phyloP scores from a whole-genome alignment of 2,329 filamentous ascomycete species.

The Epicoccum nigrum region DNA sequence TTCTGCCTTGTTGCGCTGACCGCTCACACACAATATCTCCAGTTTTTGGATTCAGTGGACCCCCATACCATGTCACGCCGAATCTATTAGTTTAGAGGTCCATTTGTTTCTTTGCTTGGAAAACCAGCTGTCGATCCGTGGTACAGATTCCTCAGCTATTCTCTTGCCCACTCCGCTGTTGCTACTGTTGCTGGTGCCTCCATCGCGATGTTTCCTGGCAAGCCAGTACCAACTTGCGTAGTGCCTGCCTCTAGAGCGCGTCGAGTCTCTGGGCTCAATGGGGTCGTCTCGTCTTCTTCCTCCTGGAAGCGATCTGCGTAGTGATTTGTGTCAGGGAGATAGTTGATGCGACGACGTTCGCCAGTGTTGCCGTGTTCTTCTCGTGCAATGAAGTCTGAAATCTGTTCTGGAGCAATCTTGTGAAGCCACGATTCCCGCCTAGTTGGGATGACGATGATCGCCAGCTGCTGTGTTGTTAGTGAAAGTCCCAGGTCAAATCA shows the following conservation, averaged over 20 bases:
- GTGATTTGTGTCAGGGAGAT: constrained; percentile 33
- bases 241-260: constrained; percentile 31
- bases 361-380: constrained; percentile 32
- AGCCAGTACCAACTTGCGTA: constrained; percentile 23
- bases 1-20: too few species aligned
- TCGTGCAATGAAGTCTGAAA: constrained; percentile 41
- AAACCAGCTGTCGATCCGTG: too few species aligned
- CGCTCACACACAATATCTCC: too few species aligned
- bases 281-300: constrained; percentile 18
- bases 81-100: too few species aligned
- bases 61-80: too few species aligned
- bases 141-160: too few species aligned
- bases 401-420: constrained; percentile 36
- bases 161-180: constrained; percentile 34
- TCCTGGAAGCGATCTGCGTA: constrained; percentile 43
- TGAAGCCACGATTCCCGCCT: constrained; percentile 42
- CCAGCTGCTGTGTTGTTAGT: constrained; percentile 26
- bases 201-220: constrained; percentile 24
- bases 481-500: not conserved
- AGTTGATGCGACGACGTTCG: constrained; percentile 36
- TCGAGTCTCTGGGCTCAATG: constrained; percentile 10
- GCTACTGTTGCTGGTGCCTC: constrained; percentile 28
- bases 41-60: too few species aligned
- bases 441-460: constrained; percentile 40
- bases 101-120: too few species aligned